A percentile compares a stretch with the other conserved stretches of the same genome.
Evolutionary conservation across 257 asterid species (phyloP).

Genomic region (Gardenia jasminoides): DNA sequence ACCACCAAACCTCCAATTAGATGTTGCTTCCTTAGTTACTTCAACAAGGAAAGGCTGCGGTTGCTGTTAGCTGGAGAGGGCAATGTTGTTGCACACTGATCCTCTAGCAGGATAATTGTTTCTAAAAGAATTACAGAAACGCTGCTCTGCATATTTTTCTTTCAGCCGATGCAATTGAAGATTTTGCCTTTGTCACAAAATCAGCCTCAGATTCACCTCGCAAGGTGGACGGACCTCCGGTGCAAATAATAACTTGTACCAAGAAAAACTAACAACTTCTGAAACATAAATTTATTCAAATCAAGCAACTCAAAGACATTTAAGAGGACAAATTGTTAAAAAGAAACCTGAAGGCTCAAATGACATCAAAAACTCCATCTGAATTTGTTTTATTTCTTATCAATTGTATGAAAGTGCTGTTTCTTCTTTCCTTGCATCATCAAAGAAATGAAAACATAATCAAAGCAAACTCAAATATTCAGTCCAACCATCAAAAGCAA

Average conservation of each 20-base stretch:
- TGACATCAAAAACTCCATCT: background rate
- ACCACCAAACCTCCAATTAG: constrained; percentile 11
- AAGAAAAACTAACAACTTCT: background rate
- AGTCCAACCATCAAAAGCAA: no score
- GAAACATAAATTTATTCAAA: background rate
- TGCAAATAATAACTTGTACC: background rate
- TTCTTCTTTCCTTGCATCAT: constrained; percentile 11
- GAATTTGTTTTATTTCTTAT: background rate
- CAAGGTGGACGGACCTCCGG: background rate
- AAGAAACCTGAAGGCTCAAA: background rate
- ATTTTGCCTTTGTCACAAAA: background rate
- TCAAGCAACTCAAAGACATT: background rate
- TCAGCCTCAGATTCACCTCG: background rate
- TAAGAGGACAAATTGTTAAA: no score
- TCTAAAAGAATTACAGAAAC: background rate
- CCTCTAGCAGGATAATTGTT: background rate
- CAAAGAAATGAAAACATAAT: no score
- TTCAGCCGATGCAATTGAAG: no score
- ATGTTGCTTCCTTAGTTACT: constrained; percentile 2
- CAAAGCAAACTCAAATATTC: constrained; percentile 1
- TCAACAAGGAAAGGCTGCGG: no score
- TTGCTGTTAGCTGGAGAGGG: background rate
- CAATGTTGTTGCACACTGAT: no score
- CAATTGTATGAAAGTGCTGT: constrained; percentile 5
- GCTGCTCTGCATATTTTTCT: background rate